Conservation (phyloP, 192 early-diverging fungal genomes). For the Mortierella claussenii region DNA sequence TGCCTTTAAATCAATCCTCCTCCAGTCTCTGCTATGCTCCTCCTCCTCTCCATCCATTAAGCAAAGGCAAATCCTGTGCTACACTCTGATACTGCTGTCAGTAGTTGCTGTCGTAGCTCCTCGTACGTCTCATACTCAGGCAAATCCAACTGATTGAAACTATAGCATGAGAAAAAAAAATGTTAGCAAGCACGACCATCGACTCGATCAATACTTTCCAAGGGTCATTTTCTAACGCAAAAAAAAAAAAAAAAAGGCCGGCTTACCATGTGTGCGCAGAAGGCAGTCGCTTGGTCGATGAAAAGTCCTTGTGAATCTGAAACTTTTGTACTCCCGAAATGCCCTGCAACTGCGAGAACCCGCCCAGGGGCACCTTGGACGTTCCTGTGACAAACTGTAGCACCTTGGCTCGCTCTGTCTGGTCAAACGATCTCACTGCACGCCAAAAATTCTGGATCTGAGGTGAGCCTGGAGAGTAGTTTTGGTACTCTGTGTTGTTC, state of each 20-base stretch:
- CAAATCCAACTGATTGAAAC: constrained; percentile 98
- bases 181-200: not conserved
- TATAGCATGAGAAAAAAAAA: constrained; percentile 40
- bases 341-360: constrained; percentile 93
- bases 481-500: constrained; percentile 97
- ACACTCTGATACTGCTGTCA: constrained; percentile 93
- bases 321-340: constrained; percentile 96
- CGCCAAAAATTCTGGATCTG: constrained; percentile 99
- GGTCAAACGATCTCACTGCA: constrained; percentile 94
- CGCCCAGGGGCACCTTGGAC: constrained; percentile 97
- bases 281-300: constrained; percentile 85
- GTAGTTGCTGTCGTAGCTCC: constrained; percentile 78
- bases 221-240: too few species aligned
- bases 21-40: too few species aligned
- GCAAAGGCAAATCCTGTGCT: constrained; percentile 90
- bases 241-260: constrained; percentile 9
- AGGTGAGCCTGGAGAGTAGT: constrained; percentile 84
- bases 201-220: not conserved
- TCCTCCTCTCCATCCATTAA: too few species aligned
- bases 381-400: constrained; percentile 98
- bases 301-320: constrained; percentile 98
- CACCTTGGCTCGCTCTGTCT: constrained; percentile 97
- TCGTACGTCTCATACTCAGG: constrained; percentile 95
- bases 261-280: constrained; percentile 96
- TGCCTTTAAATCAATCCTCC: too few species aligned